A percentile compares a stretch with the other conserved stretches of the same genome.
These are phyloP conservation scores for Rubroboletus satanas DNA, from an alignment of 768 basidiomycete species.

Conservation along the genomic window DNA sequence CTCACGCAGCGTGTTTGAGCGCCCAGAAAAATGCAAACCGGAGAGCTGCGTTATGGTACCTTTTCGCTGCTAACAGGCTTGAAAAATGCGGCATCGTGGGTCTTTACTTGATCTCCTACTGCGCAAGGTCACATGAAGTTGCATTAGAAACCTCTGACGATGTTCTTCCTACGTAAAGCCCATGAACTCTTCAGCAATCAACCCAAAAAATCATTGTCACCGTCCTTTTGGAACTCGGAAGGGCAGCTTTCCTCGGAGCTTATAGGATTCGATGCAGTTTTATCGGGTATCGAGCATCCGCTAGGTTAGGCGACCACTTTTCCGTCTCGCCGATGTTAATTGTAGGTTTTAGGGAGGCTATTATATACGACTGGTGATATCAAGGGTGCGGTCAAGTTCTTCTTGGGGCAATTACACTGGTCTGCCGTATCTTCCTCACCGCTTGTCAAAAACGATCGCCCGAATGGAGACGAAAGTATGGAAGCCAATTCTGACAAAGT, in stretches of 20 bases:
- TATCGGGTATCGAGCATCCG: slow-evolving; percentile 75
- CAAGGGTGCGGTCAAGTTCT: slow-evolving; percentile 69
- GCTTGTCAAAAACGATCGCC: slow-evolving; percentile 13
- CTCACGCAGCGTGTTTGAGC: slow-evolving; percentile 74
- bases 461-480: slow-evolving; percentile 27
- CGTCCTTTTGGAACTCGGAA: slow-evolving; percentile 79
- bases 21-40: slow-evolving; percentile 52
- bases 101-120: slow-evolving; percentile 14
- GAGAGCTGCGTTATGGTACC: slow-evolving; percentile 76
- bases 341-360: slow-evolving; percentile 59
- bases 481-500: slow-evolving; percentile 54
- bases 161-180: slow-evolving; percentile 74
- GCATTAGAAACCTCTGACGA: slow-evolving; percentile 75
- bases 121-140: neutral
- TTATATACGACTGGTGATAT: slow-evolving; percentile 89
- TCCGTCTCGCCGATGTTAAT: slow-evolving; percentile 6
- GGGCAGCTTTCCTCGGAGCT: slow-evolving; percentile 38
- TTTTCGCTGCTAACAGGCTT: slow-evolving; percentile 67
- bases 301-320: slow-evolving; percentile 45
- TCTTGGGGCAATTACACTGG: slow-evolving; percentile 66
- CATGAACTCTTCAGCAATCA: slow-evolving; percentile 55
- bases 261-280: slow-evolving; percentile 56
- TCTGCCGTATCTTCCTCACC: slow-evolving; percentile 26
- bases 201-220: slow-evolving; percentile 60
- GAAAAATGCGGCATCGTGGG: slow-evolving; percentile 84